Percentiles rank a stretch among this genome's conserved stretches.
Conservation (phyloP, 2,329 filamentous ascomycete species). For the Berkeleyomyces rouxiae region DNA sequence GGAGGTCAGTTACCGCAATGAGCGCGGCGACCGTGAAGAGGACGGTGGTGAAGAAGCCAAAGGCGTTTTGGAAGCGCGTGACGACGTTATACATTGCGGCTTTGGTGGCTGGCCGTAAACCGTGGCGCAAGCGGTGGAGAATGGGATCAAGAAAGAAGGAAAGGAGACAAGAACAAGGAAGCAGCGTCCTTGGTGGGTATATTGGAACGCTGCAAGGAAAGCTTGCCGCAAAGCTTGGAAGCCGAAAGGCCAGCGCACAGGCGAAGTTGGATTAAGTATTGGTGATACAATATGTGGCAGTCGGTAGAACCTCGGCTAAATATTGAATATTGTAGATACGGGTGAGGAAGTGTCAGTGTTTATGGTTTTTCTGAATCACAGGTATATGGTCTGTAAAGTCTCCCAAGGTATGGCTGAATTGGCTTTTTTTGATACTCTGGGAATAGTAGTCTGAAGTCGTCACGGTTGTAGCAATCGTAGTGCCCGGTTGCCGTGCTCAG, state of each 20-base stretch:
- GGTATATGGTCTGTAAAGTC: too few relatives aligned
- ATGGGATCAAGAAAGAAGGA: not conserved
- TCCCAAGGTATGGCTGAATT: too few relatives aligned
- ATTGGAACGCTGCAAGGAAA: not conserved
- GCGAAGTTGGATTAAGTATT: not conserved
- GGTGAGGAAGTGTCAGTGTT: not conserved
- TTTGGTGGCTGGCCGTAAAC: not conserved
- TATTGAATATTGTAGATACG: not conserved
- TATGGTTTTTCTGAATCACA: too few relatives aligned
- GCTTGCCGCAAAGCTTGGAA: not conserved
- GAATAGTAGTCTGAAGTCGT: too few relatives aligned
- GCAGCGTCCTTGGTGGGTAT: not conserved
- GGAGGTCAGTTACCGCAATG: slow-evolving; percentile 65
- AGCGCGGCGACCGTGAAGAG: slow-evolving; percentile 64
- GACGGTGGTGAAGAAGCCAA: slow-evolving; percentile 95
- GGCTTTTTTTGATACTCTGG: too few relatives aligned
- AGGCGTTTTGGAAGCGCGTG: slow-evolving; percentile 76
- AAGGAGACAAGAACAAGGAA: not conserved
- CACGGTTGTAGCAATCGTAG: too few relatives aligned
- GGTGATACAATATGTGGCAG: slow-evolving; percentile 4
- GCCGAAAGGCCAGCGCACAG: not conserved
- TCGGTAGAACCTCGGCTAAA: slow-evolving; percentile 6
- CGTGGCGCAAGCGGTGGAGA: not conserved
- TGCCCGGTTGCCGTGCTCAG: too few relatives aligned
- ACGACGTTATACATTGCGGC: slow-evolving; percentile 69